These are phyloP conservation scores for Schwanniomyces pseudopolymorphus DNA, from an alignment of 805 yeast genomes.

Conservation along the genomic window DNA sequence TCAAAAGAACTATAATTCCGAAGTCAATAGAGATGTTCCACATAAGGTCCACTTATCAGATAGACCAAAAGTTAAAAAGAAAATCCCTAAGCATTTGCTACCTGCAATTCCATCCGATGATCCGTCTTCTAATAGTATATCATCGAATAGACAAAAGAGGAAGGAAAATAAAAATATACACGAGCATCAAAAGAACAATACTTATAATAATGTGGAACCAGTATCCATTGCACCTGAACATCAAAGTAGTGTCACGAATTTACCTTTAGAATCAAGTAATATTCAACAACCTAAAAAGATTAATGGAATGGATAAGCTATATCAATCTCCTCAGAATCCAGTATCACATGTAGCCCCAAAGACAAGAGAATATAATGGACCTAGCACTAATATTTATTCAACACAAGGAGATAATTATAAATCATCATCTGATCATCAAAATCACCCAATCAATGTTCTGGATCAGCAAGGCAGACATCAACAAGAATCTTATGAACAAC, in stretches of 20 bases:
- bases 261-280: neutral
- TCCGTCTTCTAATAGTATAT: neutral
- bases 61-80: neutral
- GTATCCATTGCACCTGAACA: too few species aligned
- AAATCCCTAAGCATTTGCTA: conserved; percentile 4
- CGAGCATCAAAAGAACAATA: neutral
- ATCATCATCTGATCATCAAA: neutral
- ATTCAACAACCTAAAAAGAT: neutral
- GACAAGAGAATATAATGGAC: neutral
- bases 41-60: neutral
- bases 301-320: too few species aligned
- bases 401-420: too few species aligned
- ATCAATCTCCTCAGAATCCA: neutral
- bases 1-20: neutral
- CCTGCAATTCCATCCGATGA: conserved; percentile 1
- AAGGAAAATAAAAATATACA: neutral
- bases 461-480: neutral
- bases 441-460: neutral
- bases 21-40: neutral
- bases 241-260: too few species aligned
- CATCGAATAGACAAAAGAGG: neutral
- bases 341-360: neutral
- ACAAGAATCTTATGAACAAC: neutral
- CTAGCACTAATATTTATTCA: too few species aligned
- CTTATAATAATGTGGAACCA: neutral